Evolutionary conservation across 148 eudicot genomes (phyloP).

Genomic region (Rhododendron ferrugineum): DNA sequence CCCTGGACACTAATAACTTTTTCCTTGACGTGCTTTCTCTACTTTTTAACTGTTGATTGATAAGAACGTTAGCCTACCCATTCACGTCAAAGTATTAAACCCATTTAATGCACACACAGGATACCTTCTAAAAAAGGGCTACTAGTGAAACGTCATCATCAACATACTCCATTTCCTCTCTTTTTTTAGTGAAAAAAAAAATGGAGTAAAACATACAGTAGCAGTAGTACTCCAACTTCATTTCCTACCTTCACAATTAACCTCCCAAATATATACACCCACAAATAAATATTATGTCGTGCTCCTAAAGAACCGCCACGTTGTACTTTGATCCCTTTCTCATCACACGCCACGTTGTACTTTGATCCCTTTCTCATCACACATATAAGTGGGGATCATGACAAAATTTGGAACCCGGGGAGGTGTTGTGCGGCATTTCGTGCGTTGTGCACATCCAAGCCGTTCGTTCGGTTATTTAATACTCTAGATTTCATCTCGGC

Average conservation of each 20-base stretch:
- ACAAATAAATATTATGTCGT: no score
- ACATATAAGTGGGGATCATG: no score
- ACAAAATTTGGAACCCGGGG: no score
- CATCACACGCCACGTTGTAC: no score
- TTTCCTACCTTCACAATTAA: neutral
- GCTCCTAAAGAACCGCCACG: no score
- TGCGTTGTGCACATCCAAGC: no score
- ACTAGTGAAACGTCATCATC: neutral
- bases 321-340: no score
- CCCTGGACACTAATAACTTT: neutral
- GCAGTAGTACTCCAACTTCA: neutral
- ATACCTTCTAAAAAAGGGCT: neutral
- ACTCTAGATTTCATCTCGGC: no score
- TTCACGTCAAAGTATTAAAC: neutral
- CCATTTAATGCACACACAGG: neutral
- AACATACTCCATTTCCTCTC: neutral
- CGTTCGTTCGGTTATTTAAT: no score
- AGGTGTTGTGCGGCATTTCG: no score
- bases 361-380: no score
- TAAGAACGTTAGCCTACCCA: neutral
- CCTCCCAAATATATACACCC: neutral
- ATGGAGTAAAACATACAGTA: no score
- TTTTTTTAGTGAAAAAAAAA: neutral
- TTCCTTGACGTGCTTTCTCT: neutral
- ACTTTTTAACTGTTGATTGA: neutral